phyloP scores from a whole-genome alignment of 176 grass and related monocot species.

The Luzula sylvatica region DNA sequence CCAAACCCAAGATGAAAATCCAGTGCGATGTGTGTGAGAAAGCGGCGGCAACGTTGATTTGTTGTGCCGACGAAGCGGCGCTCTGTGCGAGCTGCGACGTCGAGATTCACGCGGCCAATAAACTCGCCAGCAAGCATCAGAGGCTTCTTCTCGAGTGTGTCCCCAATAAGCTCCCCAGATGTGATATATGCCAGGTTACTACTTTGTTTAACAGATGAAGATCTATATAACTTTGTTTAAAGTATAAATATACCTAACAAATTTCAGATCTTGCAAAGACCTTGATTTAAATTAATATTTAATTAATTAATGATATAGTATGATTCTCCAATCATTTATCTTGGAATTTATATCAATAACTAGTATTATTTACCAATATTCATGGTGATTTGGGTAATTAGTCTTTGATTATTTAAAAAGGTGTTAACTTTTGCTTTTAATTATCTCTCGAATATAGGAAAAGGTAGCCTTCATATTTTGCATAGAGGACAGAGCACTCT shows the following conservation, averaged over 20 bases:
- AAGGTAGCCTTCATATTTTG: conserved; percentile 99
- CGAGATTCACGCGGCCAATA: conserved; percentile 68
- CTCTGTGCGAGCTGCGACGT: conserved; percentile 81
- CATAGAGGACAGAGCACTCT: conserved; percentile 91
- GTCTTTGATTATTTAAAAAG: too few species aligned
- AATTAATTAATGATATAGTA: background rate
- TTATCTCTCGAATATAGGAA: conserved; percentile 36
- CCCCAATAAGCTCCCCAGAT: conserved; percentile 49
- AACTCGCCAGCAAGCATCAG: conserved; percentile 88
- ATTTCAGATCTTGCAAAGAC: too few species aligned
- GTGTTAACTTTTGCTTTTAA: background rate
- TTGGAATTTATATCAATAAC: too few species aligned
- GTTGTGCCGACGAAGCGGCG: conserved; percentile 85
- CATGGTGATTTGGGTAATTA: too few species aligned
- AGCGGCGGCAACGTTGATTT: conserved; percentile 57
- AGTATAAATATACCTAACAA: too few species aligned
- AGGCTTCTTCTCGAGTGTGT: conserved; percentile 59
- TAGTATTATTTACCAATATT: too few species aligned
- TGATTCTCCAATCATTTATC: too few species aligned
- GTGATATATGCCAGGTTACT: conserved; percentile 66
- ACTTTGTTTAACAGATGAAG: too few species aligned
- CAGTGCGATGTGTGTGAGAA: conserved; percentile 77
- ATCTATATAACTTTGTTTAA: too few species aligned
- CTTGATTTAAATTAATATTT: too few species aligned
- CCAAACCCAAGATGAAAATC: conserved; percentile 46